Evolutionary conservation across 805 yeast genomes (phyloP), one percentile per base, ranked within the genome.

Genomic region (Zygotorulaspora florentina): DNA sequence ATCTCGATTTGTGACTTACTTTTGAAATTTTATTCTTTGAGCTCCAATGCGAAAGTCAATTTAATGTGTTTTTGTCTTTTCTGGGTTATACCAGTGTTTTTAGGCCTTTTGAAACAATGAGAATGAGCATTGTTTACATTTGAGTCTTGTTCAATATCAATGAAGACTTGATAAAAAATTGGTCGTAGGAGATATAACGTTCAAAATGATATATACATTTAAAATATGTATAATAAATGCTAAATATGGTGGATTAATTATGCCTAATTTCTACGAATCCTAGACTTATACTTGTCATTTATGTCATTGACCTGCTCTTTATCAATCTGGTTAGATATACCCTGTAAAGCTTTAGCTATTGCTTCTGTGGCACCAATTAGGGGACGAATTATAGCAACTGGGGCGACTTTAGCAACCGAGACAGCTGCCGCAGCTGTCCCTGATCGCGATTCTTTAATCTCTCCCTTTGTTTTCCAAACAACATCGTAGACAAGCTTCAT

Each of bases 321-420:
- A 60, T 87, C 91, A 28, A 90, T 67, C 50, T 83, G 85, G 60
- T 88, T 89, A 34, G 88, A 81, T 7, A 90, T 73, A 1, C 98
- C 98, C 68, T 87, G 75, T 41, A 90, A 70, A 0, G 96, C 76
- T 57, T 81, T 85, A 5, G 91, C 83, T 6, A 90, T 73, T 0
- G 95, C 96, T 61, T 88, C 96, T 0, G 96, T 85, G 0, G 96
- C 88, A 1, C 97, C 98, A 55, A 90, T 88, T 50, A 88, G 75
- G 2, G 97, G 96, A 35, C 96, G 65, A 2, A 90, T 73, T 12
- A 90, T 65, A 15, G 87, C 82, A 12, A 87, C 79, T 0, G 97
- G 97, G 1, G 95, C 80, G 0, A 85, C 87, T 52, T 77, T 78
- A 11, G 86, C 82, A 11, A 88, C 71, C 1, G 87, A 81, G 15